Evolutionary conservation across 2,329 filamentous ascomycete genomes (phyloP).

Genomic region (Exophiala sp.): DNA sequence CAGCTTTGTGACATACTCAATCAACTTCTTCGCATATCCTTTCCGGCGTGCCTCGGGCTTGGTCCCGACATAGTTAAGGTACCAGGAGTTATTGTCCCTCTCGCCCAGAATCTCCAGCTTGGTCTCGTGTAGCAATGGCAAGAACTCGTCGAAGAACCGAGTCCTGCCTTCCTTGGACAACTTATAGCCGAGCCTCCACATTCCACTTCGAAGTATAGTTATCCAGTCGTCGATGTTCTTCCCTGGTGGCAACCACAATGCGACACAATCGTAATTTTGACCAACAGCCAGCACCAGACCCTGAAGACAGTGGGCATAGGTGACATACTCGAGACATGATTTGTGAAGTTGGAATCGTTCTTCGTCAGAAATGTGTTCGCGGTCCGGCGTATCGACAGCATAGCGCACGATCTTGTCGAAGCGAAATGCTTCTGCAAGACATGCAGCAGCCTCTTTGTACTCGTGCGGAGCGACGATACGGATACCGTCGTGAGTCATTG

Average conservation of each 20-base stretch:
- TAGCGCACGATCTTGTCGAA: constrained; percentile 72
- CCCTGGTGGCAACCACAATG: constrained; percentile 75
- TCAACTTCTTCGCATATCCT: constrained; percentile 68
- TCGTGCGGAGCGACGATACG: constrained; percentile 64
- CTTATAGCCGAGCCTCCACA: constrained; percentile 74
- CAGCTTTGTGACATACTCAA: constrained; percentile 64
- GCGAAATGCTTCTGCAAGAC: constrained; percentile 74
- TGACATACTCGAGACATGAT: constrained; percentile 72
- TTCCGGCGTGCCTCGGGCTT: constrained; percentile 66
- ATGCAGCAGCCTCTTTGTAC: constrained; percentile 66
- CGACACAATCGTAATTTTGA: constrained; percentile 71
- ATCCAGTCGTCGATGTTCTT: constrained; percentile 69
- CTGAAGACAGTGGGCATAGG: constrained; percentile 69
- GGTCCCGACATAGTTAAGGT: constrained; percentile 79
- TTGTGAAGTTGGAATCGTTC: constrained; percentile 73
- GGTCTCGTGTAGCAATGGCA: constrained; percentile 69
- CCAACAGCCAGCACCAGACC: constrained; percentile 73
- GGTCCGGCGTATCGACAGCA: constrained; percentile 64
- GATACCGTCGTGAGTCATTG: constrained; percentile 53
- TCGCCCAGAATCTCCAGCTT: constrained; percentile 67
- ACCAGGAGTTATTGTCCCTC: constrained; percentile 67
- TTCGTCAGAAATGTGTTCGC: constrained; percentile 59
- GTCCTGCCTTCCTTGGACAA: constrained; percentile 67
- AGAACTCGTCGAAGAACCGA: constrained; percentile 74
- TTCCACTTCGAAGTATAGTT: constrained; percentile 68